phyloP scores from a whole-genome alignment of 805 yeast species.

The Lachancea thermotolerans region DNA sequence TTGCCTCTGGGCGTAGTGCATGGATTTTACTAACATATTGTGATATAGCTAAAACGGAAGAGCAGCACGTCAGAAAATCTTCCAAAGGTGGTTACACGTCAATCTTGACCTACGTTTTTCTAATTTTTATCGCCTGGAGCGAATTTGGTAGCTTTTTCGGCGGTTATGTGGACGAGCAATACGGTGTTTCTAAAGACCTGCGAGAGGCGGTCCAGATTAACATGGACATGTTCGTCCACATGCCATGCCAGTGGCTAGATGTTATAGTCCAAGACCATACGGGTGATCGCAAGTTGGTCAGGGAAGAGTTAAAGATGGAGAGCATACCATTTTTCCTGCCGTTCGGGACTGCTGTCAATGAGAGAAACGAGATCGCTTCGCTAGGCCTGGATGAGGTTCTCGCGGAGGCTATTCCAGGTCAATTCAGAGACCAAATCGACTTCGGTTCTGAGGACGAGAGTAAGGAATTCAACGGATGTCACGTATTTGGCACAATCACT shows the following conservation, averaged over 20 bases:
- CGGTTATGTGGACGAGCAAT: slow-evolving; percentile 73
- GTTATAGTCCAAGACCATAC: slow-evolving; percentile 75
- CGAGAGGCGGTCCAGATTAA: slow-evolving; percentile 60
- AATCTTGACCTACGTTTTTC: slow-evolving; percentile 50
- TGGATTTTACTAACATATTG: slow-evolving; percentile 7
- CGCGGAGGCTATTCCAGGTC: slow-evolving; percentile 60
- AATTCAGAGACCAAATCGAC: slow-evolving; percentile 43
- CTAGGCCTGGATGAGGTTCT: slow-evolving; percentile 64
- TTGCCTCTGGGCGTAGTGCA: too few species aligned
- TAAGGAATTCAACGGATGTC: slow-evolving; percentile 62
- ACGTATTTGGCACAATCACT: slow-evolving; percentile 73
- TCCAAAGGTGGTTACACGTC: slow-evolving; percentile 74
- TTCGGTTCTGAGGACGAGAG: slow-evolving; percentile 42
- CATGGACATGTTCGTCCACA: slow-evolving; percentile 70
- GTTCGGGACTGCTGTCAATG: slow-evolving; percentile 38
- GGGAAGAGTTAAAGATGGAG: slow-evolving; percentile 65
- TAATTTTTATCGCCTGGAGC: slow-evolving; percentile 69
- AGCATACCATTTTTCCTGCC: slow-evolving; percentile 58
- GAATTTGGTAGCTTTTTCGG: slow-evolving; percentile 82
- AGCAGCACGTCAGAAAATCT: slow-evolving; percentile 67
- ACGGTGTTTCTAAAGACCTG: slow-evolving; percentile 60
- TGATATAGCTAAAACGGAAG: slow-evolving; percentile 52
- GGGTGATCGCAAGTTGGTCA: slow-evolving; percentile 69
- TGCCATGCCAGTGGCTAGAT: slow-evolving; percentile 74
- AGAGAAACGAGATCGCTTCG: slow-evolving; percentile 40